Evolutionary conservation across 1,284 basidiomycete species (phyloP).

Genomic region (Sanghuangporus sanghuang): DNA sequence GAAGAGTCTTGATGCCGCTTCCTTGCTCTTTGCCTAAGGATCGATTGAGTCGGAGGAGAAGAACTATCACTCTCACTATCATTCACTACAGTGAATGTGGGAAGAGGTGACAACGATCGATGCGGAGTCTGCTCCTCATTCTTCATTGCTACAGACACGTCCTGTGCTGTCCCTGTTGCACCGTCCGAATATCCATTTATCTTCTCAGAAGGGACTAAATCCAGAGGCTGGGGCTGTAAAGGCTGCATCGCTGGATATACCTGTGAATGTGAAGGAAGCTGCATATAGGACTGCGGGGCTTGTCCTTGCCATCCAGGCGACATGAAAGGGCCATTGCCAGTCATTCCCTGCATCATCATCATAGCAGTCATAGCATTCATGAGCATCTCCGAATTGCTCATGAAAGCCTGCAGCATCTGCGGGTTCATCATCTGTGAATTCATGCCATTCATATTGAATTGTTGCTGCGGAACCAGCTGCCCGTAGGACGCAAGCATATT

Average conservation of each 20-base stretch:
- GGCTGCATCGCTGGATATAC: neutral
- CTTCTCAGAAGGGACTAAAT: neutral
- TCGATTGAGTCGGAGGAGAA: neutral
- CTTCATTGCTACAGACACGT: neutral
- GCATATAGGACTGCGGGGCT: neutral
- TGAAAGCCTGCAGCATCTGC: neutral
- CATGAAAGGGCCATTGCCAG: neutral
- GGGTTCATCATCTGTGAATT: neutral
- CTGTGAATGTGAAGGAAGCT: neutral
- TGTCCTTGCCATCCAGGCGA: neutral
- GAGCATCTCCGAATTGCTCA: neutral
- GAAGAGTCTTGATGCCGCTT: conserved; percentile 1
- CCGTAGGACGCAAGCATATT: neutral
- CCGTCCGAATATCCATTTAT: neutral
- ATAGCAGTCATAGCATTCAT: neutral
- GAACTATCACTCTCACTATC: conserved; percentile 5
- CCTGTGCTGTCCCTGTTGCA: neutral
- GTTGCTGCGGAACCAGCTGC: neutral
- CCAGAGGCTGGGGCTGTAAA: neutral
- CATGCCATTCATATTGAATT: neutral
- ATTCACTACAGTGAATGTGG: neutral
- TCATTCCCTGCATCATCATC: conserved; percentile 4
- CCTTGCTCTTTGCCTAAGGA: conserved; percentile 9
- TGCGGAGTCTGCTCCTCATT: neutral
- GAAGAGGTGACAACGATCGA: neutral